A percentile compares a stretch with the other conserved stretches of the same genome.
Evolutionary conservation across 495 filamentous ascomycete species (phyloP).

Genomic region (Alectoria sarmentosa): DNA sequence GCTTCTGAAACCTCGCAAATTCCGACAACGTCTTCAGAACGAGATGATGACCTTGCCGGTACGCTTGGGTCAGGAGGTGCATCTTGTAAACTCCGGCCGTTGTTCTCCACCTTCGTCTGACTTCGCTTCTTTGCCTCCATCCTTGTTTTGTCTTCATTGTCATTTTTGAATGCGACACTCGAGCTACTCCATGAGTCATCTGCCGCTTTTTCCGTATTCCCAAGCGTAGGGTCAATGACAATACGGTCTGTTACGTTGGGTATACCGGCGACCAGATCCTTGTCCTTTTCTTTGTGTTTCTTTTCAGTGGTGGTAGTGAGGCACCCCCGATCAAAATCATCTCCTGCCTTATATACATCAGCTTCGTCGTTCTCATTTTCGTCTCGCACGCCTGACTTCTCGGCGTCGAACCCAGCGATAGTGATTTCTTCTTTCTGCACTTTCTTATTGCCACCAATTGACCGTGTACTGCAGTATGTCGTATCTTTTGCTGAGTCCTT

Average conservation of each 20-base stretch:
- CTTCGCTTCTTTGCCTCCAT: background rate
- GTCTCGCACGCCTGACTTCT: background rate
- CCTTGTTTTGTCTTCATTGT: background rate
- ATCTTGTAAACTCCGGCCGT: background rate
- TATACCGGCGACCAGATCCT: background rate
- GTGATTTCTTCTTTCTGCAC: background rate
- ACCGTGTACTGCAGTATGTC: background rate
- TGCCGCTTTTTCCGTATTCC: background rate
- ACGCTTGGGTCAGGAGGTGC: too few relatives aligned
- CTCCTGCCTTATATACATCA: background rate
- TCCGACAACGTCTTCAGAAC: background rate
- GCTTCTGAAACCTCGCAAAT: background rate
- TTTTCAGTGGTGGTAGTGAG: background rate
- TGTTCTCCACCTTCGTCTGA: background rate
- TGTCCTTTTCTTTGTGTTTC: background rate
- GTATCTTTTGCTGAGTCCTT: background rate
- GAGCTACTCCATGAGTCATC: background rate
- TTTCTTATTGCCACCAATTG: background rate
- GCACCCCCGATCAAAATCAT: background rate
- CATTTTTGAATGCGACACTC: background rate
- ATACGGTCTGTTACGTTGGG: background rate
- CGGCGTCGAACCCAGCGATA: background rate
- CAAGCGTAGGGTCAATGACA: background rate
- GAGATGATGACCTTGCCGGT: background rate
- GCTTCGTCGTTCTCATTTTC: background rate